phyloP scores from a whole-genome alignment of 2,329 filamentous ascomycete genomes.

The Cordyceps fumosorosea region DNA sequence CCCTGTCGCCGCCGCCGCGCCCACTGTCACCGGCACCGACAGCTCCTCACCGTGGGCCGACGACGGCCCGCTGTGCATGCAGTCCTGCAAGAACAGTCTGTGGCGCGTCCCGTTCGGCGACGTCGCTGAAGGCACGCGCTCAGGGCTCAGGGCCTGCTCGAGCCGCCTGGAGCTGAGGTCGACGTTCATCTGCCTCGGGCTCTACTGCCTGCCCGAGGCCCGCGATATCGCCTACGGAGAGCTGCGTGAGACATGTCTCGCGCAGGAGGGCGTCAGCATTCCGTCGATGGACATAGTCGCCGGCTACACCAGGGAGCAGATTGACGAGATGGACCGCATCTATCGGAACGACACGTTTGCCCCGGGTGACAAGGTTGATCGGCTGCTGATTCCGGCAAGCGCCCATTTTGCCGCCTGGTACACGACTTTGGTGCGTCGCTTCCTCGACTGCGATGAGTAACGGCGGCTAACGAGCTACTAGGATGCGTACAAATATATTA shows the following conservation, averaged over 20 bases:
- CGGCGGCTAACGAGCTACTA: slow-evolving; percentile 7
- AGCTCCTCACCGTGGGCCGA: neutral
- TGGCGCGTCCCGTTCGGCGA: slow-evolving; percentile 27
- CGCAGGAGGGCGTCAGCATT: slow-evolving; percentile 20
- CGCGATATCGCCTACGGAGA: slow-evolving; percentile 19
- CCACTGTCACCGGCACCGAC: neutral
- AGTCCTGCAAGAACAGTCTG: slow-evolving; percentile 27
- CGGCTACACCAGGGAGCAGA: slow-evolving; percentile 27
- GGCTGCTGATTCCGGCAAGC: slow-evolving; percentile 29
- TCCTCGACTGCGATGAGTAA: neutral
- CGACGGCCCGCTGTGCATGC: slow-evolving; percentile 21
- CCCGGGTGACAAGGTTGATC: slow-evolving; percentile 15
- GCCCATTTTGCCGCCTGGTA: slow-evolving; percentile 29
- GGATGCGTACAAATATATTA: slow-evolving; percentile 31
- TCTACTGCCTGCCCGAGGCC: slow-evolving; percentile 27
- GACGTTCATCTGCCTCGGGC: slow-evolving; percentile 31
- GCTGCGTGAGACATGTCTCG: slow-evolving; percentile 31
- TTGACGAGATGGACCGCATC: slow-evolving; percentile 25
- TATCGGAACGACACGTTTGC: slow-evolving; percentile 20
- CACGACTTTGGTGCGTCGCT: slow-evolving; percentile 30
- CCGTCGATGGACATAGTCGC: slow-evolving; percentile 29
- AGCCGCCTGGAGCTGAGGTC: slow-evolving; percentile 25
- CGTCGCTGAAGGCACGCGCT: slow-evolving; percentile 21
- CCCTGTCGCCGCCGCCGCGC: neutral
- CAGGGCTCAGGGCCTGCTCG: slow-evolving; percentile 22